Conservation (phyloP, 768 basidiomycete species). For the Nevesoporus exiguus region DNA sequence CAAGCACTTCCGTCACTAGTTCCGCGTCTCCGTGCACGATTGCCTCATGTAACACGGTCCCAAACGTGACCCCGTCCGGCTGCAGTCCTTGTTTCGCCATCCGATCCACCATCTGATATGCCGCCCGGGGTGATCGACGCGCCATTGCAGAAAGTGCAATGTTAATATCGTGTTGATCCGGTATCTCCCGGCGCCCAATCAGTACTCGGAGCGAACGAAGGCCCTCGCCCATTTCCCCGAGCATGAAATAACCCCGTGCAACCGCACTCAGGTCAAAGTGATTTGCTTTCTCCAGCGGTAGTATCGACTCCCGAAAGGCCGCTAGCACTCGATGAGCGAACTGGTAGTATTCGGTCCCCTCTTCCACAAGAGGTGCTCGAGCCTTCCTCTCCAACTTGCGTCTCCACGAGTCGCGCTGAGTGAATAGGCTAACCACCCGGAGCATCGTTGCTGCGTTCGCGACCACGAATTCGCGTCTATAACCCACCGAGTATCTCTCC, state of each 20-base stretch:
- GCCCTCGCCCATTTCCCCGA: slow-evolving; percentile 47
- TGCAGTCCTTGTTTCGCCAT: slow-evolving; percentile 48
- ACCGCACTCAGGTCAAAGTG: slow-evolving; percentile 57
- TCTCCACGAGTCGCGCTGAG: slow-evolving; percentile 22
- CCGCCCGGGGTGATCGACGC: slow-evolving; percentile 43
- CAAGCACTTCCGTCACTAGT: slow-evolving; percentile 43
- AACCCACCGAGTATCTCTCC: slow-evolving; percentile 49
- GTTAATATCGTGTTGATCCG: slow-evolving; percentile 64
- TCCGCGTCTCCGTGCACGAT: slow-evolving; percentile 40
- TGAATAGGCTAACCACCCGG: slow-evolving; percentile 43
- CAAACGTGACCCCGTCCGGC: slow-evolving; percentile 55
- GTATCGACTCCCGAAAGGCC: slow-evolving; percentile 41
- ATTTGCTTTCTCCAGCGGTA: slow-evolving; percentile 44
- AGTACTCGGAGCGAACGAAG: slow-evolving; percentile 46
- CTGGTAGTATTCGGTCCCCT: slow-evolving; percentile 14
- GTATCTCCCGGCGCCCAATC: slow-evolving; percentile 46
- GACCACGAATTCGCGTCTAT: slow-evolving; percentile 39
- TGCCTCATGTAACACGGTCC: slow-evolving; percentile 61
- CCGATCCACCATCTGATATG: slow-evolving; percentile 43
- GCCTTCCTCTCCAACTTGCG: slow-evolving; percentile 11
- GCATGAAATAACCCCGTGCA: slow-evolving; percentile 59
- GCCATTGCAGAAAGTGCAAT: slow-evolving; percentile 57
- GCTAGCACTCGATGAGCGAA: slow-evolving; percentile 47
- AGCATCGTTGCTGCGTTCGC: slow-evolving; percentile 42
- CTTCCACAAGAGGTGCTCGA: not conserved